Conservation (phyloP, 345 rosid species). For the Litchi chinensis region DNA sequence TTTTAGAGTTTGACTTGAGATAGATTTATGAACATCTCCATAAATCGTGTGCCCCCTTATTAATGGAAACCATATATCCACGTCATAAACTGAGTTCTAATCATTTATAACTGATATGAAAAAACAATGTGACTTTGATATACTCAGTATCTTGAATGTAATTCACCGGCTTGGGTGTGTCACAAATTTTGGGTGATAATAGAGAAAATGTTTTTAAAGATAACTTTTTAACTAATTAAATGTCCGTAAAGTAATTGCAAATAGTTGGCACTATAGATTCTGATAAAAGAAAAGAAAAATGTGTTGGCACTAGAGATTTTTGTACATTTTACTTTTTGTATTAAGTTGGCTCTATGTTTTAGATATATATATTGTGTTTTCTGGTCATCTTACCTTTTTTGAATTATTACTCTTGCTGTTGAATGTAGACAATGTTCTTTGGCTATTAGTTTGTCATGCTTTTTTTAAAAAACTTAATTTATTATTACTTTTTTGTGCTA, state of each 20-base stretch:
- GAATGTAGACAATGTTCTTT: not conserved
- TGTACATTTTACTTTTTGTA: not conserved
- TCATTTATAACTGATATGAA: not conserved
- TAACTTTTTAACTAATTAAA: not conserved
- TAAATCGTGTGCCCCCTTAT: not conserved
- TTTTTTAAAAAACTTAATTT: too few species aligned
- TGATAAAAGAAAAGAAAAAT: too few species aligned
- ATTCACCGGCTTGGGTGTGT: not conserved
- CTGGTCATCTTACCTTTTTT: not conserved
- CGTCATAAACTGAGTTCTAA: not conserved
- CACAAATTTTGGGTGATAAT: not conserved
- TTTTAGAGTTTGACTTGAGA: not conserved
- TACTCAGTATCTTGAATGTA: not conserved
- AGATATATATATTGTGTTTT: not conserved
- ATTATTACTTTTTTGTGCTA: not conserved
- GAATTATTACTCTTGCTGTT: not conserved
- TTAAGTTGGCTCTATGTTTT: not conserved
- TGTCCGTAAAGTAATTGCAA: not conserved
- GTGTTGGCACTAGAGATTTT: not conserved
- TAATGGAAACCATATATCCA: not conserved
- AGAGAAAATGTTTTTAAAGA: not conserved
- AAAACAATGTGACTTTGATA: not conserved
- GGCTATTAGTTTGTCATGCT: not conserved
- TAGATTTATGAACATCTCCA: not conserved
- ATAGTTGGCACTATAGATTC: not conserved